Conservation (phyloP, 177 flowering plant genomes). For the Vitis hybrid region DNA sequence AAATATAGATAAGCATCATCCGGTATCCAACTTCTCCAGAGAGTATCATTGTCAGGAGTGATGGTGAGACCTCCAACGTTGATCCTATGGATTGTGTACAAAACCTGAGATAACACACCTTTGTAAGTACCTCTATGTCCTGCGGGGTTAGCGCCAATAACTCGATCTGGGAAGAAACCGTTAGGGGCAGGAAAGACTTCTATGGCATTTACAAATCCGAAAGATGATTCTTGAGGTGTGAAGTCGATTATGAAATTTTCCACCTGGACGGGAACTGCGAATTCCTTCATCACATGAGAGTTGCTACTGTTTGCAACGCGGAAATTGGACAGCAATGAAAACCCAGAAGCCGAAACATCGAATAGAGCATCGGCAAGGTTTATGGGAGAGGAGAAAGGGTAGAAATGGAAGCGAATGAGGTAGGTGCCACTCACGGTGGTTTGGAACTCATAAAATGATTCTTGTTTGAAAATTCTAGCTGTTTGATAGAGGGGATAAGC, state of each 20-base stretch:
- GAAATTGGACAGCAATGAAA: background rate
- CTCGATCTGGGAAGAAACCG: too few relatives aligned
- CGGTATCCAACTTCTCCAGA: slow-evolving; percentile 29
- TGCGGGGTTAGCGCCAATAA: background rate
- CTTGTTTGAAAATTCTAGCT: slow-evolving; percentile 14
- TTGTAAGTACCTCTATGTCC: background rate
- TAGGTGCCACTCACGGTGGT: slow-evolving; percentile 6
- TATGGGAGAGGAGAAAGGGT: slow-evolving; percentile 7
- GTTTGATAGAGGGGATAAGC: slow-evolving; percentile 12
- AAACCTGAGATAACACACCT: slow-evolving; percentile 16
- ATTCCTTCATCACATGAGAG: too few relatives aligned
- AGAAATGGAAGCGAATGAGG: slow-evolving; percentile 22
- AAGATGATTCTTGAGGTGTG: too few relatives aligned
- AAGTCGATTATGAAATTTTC: too few relatives aligned
- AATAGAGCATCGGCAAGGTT: slow-evolving; percentile 11
- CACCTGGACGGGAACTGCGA: too few relatives aligned
- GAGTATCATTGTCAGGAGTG: slow-evolving; percentile 26
- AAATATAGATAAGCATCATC: slow-evolving; percentile 18
- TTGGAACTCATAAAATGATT: slow-evolving; percentile 11
- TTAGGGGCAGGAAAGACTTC: too few relatives aligned
- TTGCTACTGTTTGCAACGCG: too few relatives aligned
- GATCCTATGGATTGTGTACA: slow-evolving; percentile 40
- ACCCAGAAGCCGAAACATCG: slow-evolving; percentile 20
- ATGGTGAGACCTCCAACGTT: slow-evolving; percentile 49
- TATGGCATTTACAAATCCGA: too few relatives aligned